phyloP scores from a whole-genome alignment of 2,329 filamentous ascomycete genomes.

The Apiospora hydei region DNA sequence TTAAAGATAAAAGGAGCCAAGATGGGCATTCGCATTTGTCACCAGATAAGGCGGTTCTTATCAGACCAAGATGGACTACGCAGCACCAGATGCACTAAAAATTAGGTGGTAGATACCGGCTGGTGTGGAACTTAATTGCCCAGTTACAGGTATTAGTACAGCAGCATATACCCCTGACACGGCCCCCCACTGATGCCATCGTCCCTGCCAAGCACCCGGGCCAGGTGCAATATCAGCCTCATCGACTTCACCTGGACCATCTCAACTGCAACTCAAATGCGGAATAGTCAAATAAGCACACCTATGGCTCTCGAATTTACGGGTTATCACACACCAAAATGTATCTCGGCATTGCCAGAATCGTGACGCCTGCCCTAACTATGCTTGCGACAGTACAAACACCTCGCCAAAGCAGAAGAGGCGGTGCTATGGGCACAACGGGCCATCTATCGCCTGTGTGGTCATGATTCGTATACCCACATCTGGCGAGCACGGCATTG shows the following conservation, averaged over 20 bases:
- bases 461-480: background rate
- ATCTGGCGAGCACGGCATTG: background rate
- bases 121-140: constrained; percentile 1
- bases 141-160: background rate
- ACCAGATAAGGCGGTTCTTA: constrained; percentile 19
- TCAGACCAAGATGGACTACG: background rate
- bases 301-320: background rate
- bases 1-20: background rate
- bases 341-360: background rate
- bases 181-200: background rate
- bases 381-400: background rate
- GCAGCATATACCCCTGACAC: background rate
- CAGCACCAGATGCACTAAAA: background rate
- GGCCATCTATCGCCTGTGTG: background rate
- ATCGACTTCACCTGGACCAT: background rate
- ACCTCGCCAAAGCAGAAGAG: background rate
- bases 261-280: background rate
- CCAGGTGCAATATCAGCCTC: background rate
- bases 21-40: background rate
- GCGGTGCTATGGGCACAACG: background rate
- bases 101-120: background rate
- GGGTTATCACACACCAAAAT: background rate
- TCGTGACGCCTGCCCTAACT: background rate
- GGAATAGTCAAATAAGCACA: background rate
- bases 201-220: background rate